Conservation (phyloP, 73 alveolate genomes). For the Paramecium bursaria region DNA sequence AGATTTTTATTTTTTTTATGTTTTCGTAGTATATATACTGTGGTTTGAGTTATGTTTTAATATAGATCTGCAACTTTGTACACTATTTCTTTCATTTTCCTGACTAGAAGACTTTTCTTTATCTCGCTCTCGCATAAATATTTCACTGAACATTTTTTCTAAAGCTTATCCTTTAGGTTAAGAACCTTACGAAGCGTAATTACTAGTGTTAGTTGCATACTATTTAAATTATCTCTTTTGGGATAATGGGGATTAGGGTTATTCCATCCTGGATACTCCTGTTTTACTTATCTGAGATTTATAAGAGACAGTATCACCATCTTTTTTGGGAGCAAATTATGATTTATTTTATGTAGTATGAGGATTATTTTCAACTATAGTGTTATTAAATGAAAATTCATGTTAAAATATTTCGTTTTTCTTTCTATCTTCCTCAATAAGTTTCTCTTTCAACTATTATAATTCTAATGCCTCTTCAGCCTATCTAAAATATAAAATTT, state of each 20-base stretch:
- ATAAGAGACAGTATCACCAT: slow-evolving; percentile 10
- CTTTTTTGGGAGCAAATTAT: slow-evolving; percentile 35
- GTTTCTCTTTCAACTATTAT: not conserved
- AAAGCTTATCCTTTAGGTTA: not conserved
- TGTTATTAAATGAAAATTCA: slow-evolving; percentile 20
- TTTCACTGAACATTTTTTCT: slow-evolving; percentile 26
- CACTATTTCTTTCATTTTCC: slow-evolving; percentile 12
- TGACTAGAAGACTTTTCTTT: not conserved
- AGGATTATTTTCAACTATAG: slow-evolving; percentile 6
- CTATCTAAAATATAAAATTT: not conserved
- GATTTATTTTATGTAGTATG: not conserved
- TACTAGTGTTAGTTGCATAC: not conserved
- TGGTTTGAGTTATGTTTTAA: slow-evolving; percentile 10
- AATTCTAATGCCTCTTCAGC: not conserved
- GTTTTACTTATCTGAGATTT: slow-evolving; percentile 4
- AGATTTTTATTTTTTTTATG: not conserved
- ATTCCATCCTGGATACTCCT: not conserved
- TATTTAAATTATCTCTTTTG: slow-evolving; percentile 11
- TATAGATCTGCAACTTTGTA: not conserved
- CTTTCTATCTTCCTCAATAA: not conserved
- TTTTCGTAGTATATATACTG: not conserved
- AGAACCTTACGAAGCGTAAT: not conserved
- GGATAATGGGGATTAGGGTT: not conserved
- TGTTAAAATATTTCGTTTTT: not conserved
- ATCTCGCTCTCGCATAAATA: not conserved